phyloP scores from a whole-genome alignment of 495 filamentous ascomycete species.

The Beverwykella pulmonaria region DNA sequence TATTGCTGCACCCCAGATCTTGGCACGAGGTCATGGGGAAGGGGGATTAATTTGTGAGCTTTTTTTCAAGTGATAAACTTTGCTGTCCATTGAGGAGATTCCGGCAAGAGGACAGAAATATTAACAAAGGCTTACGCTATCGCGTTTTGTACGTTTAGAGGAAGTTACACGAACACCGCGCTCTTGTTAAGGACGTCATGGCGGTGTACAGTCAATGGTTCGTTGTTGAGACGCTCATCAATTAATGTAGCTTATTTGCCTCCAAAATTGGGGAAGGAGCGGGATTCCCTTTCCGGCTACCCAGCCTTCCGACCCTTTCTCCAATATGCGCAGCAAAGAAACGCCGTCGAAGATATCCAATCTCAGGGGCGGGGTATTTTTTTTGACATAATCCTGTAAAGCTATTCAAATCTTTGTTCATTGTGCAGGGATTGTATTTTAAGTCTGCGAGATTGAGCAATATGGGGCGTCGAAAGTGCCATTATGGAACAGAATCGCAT shows the following conservation, averaged over 20 bases:
- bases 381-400: neutral
- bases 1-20: slow-evolving; percentile 25
- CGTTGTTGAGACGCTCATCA: neutral
- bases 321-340: neutral
- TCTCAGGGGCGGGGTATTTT: neutral
- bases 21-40: neutral
- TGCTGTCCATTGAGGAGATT: neutral
- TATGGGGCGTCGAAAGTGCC: neutral
- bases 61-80: neutral
- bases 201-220: neutral
- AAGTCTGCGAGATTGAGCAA: neutral
- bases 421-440: neutral
- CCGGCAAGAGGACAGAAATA: neutral
- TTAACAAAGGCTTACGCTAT: neutral
- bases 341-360: neutral
- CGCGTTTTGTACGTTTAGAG: too few species aligned
- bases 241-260: neutral
- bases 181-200: too few species aligned
- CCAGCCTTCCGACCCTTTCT: neutral
- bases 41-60: neutral
- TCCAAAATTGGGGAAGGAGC: slow-evolving; percentile 1
- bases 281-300: neutral
- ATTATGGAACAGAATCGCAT: neutral
- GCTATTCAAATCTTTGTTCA: neutral
- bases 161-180: too few species aligned